Percentiles rank a stretch among this genome's conserved stretches.
phyloP scores from a whole-genome alignment of 2,329 filamentous ascomycete genomes.

The Tolypocladium cylindrosporum region DNA sequence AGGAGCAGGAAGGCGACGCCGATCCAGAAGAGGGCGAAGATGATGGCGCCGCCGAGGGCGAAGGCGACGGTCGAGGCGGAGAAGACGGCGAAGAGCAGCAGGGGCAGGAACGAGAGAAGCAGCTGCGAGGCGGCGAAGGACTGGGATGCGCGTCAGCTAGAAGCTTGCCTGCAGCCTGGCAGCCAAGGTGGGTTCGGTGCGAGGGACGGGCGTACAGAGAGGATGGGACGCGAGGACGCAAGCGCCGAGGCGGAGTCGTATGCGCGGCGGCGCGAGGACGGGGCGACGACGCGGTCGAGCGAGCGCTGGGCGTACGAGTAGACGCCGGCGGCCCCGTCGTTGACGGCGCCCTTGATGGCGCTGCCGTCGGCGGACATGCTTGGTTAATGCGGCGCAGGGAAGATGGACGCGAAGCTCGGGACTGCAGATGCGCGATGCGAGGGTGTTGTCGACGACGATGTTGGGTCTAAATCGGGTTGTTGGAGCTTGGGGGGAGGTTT shows the following conservation, averaged over 20 bases:
- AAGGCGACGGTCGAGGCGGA: constrained; percentile 51
- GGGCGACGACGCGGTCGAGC: constrained; percentile 44
- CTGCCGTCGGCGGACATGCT: neutral
- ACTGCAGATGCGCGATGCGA: neutral
- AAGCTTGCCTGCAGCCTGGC: neutral
- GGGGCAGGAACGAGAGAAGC: constrained; percentile 54
- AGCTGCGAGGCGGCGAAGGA: constrained; percentile 59
- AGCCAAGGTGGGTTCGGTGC: neutral
- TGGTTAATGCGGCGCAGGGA: neutral
- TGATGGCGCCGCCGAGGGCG: constrained; percentile 48
- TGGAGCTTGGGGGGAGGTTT: neutral
- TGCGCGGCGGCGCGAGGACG: constrained; percentile 47
- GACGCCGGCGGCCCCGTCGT: constrained; percentile 23
- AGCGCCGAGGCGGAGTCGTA: constrained; percentile 44
- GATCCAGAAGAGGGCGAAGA: constrained; percentile 59
- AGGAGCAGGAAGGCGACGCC: constrained; percentile 58
- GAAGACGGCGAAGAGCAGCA: constrained; percentile 61
- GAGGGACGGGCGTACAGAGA: constrained; percentile 46
- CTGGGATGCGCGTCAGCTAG: constrained; percentile 25
- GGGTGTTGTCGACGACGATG: neutral
- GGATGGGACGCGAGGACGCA: constrained; percentile 53
- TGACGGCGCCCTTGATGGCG: constrained; percentile 13
- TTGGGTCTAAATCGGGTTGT: neutral
- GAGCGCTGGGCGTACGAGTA: constrained; percentile 31
- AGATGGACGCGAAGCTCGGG: neutral